Evolutionary conservation across 179 eudicot genomes (phyloP).

Genomic region (Silene vulgaris): DNA sequence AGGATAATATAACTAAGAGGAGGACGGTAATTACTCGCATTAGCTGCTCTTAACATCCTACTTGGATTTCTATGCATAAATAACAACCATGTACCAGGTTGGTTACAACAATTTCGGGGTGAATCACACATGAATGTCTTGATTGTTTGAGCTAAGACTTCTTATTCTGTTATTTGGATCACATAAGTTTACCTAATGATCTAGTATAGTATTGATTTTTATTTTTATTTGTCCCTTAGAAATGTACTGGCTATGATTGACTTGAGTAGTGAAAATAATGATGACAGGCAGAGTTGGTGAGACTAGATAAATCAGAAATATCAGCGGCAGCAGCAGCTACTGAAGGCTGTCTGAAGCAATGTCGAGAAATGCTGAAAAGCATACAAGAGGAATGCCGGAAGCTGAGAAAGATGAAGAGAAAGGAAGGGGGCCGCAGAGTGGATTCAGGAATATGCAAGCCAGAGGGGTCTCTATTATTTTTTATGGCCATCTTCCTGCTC

Average conservation of each 20-base stretch:
- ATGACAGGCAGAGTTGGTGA: slow-evolving; percentile 44
- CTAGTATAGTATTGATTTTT: too few relatives aligned
- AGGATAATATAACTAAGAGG: too few relatives aligned
- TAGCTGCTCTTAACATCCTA: neutral
- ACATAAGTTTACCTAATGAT: neutral
- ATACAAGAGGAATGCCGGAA: slow-evolving; percentile 23
- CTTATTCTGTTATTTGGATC: neutral
- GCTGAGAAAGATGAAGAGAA: slow-evolving; percentile 24
- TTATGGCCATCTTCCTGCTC: slow-evolving; percentile 64
- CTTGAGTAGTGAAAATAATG: neutral
- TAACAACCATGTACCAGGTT: neutral
- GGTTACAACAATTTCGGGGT: too few relatives aligned
- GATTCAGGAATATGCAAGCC: slow-evolving; percentile 89
- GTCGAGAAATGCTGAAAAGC: slow-evolving; percentile 11
- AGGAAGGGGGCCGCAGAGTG: slow-evolving; percentile 66
- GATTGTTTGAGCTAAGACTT: slow-evolving; percentile 4
- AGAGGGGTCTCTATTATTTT: slow-evolving; percentile 62
- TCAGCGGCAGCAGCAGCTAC: slow-evolving; percentile 6
- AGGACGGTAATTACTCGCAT: neutral
- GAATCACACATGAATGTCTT: neutral
- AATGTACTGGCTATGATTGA: neutral
- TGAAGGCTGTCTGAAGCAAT: neutral
- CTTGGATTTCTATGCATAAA: too few relatives aligned
- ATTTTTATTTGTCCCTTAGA: neutral
- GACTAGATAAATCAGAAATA: slow-evolving; percentile 18